phyloP scores from a whole-genome alignment of 2,329 filamentous ascomycete genomes.

The Raffaelea deltoideospora region DNA sequence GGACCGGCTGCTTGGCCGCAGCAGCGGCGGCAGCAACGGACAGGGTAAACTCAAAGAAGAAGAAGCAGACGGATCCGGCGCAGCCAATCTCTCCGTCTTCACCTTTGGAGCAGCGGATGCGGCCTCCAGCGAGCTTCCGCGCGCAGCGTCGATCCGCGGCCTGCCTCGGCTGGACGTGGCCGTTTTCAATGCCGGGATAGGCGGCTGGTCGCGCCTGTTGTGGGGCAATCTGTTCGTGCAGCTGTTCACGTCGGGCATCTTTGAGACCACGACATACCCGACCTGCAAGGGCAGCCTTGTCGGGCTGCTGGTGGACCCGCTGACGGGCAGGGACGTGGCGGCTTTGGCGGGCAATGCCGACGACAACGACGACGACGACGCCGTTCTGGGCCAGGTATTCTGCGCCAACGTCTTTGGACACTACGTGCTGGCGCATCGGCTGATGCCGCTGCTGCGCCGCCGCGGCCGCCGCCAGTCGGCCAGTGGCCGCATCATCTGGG shows the following conservation, averaged over 20 bases:
- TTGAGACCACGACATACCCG: constrained; percentile 62
- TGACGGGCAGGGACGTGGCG: constrained; percentile 22
- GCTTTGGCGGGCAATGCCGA: constrained; percentile 15
- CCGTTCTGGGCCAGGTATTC: constrained; percentile 66
- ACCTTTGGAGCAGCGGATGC: constrained; percentile 20
- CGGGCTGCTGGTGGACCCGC: constrained; percentile 25
- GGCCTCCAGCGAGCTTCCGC: too few species aligned
- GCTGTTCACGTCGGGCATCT: constrained; percentile 41
- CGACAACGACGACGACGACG: constrained; percentile 23
- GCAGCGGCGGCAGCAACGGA: too few species aligned
- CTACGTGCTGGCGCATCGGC: constrained; percentile 71
- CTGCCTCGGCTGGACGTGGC: constrained; percentile 56
- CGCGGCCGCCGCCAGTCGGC: constrained; percentile 15
- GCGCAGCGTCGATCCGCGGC: neutral
- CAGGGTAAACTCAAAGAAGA: too few species aligned
- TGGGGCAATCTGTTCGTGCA: constrained; percentile 44
- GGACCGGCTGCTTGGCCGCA: constrained; percentile 26
- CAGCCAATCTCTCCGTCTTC: constrained; percentile 33
- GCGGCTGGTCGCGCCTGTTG: constrained; percentile 69
- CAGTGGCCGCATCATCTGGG: constrained; percentile 67
- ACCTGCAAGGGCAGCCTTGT: constrained; percentile 52
- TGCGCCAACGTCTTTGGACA: constrained; percentile 91
- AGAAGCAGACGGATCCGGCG: too few species aligned
- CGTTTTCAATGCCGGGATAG: constrained; percentile 78
- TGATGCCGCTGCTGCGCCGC: constrained; percentile 57